phyloP scores from a whole-genome alignment of 176 grass and related monocot species.

The Areca catechu region DNA sequence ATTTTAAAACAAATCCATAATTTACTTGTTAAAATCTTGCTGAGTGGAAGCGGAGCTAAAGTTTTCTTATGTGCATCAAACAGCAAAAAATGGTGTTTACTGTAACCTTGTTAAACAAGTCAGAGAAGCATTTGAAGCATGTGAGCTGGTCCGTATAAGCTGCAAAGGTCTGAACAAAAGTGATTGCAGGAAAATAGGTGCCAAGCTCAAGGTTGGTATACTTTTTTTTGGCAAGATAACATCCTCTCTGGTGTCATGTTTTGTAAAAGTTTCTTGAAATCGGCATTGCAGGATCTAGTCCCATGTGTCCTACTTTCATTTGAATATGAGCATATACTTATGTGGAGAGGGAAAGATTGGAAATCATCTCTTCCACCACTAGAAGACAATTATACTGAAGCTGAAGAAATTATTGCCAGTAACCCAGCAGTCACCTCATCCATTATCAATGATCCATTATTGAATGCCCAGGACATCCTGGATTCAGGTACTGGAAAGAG shows the following conservation, averaged over 20 bases:
- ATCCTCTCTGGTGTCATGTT: constrained; percentile 7
- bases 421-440: constrained; percentile 1
- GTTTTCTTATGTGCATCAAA: constrained; percentile 8
- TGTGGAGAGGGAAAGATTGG: constrained; percentile 88
- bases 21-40: background rate
- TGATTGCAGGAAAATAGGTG: constrained; percentile 88
- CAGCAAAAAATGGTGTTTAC: constrained; percentile 96
- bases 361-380: constrained; percentile 37
- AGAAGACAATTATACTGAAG: constrained; percentile 31
- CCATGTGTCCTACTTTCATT: constrained; percentile 74
- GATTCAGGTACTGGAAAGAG: constrained; percentile 1
- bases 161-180: constrained; percentile 72
- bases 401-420: background rate
- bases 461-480: constrained; percentile 5
- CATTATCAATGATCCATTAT: constrained; percentile 7
- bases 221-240: constrained; percentile 9
- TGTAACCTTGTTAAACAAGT: constrained; percentile 59
- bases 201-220: constrained; percentile 67
- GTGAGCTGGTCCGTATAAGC: constrained; percentile 77
- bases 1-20: background rate
- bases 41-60: background rate
- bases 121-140: constrained; percentile 87
- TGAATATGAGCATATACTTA: constrained; percentile 86
- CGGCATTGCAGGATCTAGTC: constrained; percentile 69
- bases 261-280: constrained; percentile 19